Evolutionary conservation across 1,139 yeast genomes (phyloP).

Genomic region (Meyerozyma elateridarum): DNA sequence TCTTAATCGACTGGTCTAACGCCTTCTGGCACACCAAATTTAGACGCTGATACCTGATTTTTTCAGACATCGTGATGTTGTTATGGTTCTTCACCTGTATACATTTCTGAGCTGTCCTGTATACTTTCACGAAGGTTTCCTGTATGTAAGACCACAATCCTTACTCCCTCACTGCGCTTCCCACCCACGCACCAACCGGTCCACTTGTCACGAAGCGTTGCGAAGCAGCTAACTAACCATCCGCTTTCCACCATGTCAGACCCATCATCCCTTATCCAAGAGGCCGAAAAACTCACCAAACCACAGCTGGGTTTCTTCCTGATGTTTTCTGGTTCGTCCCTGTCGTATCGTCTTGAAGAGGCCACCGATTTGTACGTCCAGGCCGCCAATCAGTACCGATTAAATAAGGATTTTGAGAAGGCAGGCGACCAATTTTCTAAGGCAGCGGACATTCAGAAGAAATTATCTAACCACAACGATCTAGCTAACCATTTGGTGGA

Average conservation of each 20-base stretch:
- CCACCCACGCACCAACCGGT: no score
- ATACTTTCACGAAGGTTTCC: no score
- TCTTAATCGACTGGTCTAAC: constrained; percentile 56
- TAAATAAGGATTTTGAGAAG: constrained; percentile 61
- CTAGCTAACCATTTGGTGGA: constrained; percentile 89
- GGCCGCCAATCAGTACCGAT: constrained; percentile 84
- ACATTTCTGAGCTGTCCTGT: no score
- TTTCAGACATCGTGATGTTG: constrained; percentile 15
- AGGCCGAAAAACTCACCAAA: constrained; percentile 44
- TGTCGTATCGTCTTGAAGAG: constrained; percentile 70
- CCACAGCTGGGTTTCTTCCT: constrained; percentile 74
- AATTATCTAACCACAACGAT: constrained; percentile 79
- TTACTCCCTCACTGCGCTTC: no score
- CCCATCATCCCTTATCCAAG: constrained; percentile 37
- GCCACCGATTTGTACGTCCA: constrained; percentile 86
- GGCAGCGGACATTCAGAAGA: constrained; percentile 77
- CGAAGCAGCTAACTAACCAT: no score
- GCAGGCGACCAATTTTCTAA: constrained; percentile 85
- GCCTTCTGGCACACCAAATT: constrained; percentile 60
- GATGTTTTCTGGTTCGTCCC: constrained; percentile 67
- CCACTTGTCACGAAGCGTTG: no score
- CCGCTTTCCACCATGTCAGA: constrained; percentile 31
- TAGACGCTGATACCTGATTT: constrained; percentile 50
- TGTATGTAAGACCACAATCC: no score
- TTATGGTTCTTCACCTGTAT: no score